Percentiles rank a stretch among this genome's conserved stretches.
These are phyloP conservation scores for Massospora cicadina DNA, from an alignment of 371 early-diverging fungal species.

Conservation along the genomic window DNA sequence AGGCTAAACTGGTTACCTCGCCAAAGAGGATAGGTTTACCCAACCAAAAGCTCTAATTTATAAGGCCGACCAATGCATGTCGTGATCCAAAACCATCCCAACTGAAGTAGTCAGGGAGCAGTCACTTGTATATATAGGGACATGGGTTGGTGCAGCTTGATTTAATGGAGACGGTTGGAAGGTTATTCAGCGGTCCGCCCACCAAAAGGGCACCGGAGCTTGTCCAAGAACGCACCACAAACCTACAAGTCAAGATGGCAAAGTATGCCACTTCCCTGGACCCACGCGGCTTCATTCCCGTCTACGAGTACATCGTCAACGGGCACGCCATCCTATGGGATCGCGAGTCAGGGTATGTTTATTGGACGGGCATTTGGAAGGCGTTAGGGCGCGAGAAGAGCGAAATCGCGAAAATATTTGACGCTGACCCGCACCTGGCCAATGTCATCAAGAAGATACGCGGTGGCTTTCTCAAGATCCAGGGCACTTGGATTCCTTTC, in stretches of 20 bases:
- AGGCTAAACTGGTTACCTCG: too few species aligned
- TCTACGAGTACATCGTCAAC: conserved; percentile 41
- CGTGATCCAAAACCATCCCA: background rate
- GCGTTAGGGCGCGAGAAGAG: conserved; percentile 44
- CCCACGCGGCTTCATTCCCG: conserved; percentile 46
- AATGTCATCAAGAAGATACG: conserved; percentile 35
- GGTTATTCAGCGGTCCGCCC: background rate
- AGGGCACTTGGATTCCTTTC: conserved; percentile 55
- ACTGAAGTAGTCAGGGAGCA: too few species aligned
- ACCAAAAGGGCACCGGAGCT: background rate
- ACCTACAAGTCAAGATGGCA: conserved; percentile 24
- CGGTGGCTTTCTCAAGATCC: conserved; percentile 48
- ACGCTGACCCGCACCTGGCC: conserved; percentile 37
- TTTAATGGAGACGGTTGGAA: background rate
- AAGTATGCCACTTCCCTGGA: conserved; percentile 46
- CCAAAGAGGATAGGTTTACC: too few species aligned
- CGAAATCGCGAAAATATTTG: conserved; percentile 46
- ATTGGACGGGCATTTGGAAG: conserved; percentile 61
- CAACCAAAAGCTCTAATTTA: too few species aligned
- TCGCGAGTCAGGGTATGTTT: conserved; percentile 43
- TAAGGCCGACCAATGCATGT: too few species aligned
- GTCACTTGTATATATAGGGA: too few species aligned
- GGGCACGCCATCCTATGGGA: conserved; percentile 54
- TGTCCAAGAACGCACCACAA: conserved; percentile 11
- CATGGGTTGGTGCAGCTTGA: background rate